Percentiles rank a stretch among this genome's conserved stretches.
Conservation (phyloP, 768 basidiomycete species). For the Russula vinacea region DNA sequence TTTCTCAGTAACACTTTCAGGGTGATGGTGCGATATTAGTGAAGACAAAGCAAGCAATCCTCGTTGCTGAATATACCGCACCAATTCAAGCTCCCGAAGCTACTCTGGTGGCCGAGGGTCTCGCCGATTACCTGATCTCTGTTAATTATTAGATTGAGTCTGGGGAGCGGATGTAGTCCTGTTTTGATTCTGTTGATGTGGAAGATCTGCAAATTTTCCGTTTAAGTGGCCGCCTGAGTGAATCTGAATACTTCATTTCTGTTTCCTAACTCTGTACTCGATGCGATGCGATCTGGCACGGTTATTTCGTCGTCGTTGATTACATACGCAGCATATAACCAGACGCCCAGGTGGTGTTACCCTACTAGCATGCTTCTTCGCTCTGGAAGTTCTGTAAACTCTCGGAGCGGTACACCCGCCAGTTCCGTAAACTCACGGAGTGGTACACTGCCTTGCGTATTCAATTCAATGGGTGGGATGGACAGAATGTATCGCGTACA, state of each 20-base stretch:
- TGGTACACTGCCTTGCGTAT: conserved; percentile 20
- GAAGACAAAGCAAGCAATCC: conserved; percentile 81
- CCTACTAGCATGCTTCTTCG: conserved; percentile 1
- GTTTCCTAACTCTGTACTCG: background rate
- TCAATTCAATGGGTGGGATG: conserved; percentile 6
- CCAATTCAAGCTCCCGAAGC: conserved; percentile 67
- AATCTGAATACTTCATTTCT: background rate
- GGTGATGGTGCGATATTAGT: conserved; percentile 68
- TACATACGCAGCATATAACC: background rate
- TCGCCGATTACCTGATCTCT: conserved; percentile 76
- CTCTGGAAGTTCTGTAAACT: background rate
- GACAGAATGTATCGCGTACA: background rate
- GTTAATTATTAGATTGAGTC: conserved; percentile 46
- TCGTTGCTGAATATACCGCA: conserved; percentile 70
- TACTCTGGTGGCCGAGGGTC: conserved; percentile 57
- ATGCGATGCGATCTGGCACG: background rate
- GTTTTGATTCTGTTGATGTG: conserved; percentile 16
- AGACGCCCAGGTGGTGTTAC: no score
- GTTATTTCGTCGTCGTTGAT: background rate
- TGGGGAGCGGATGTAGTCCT: background rate
- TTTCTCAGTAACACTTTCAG: conserved; percentile 40
- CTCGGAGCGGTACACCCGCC: background rate
- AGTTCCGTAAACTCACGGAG: background rate
- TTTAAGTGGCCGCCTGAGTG: background rate
- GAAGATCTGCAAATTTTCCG: conserved; percentile 13